Base-by-base conservation (phyloP, 106 monocot genomes). In the Vanilla planifolia region DNA sequence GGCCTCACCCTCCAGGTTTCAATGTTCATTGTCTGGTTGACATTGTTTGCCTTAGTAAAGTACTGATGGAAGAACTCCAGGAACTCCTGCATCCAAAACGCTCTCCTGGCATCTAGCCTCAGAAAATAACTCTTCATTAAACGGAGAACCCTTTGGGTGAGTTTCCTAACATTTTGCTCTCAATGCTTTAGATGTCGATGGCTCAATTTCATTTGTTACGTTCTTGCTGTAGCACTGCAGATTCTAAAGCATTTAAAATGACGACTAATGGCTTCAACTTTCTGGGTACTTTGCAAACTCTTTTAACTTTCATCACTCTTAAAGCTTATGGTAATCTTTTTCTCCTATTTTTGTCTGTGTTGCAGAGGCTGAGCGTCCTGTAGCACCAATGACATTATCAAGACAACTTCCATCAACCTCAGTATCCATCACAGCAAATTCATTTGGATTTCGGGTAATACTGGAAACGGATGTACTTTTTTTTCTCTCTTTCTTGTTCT, bases 61-160 rank as follows among this genome's bases (percentile, higher is more conserved):
- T 42, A 48, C 24, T 64, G 36, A 35, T 68, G 15, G 20, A 51
- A 46, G 9, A 39, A 20, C 43, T 65, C 7, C 29, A 75, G 73
- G 78, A 36, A 74, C 63, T 34, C 60, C 64, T 71, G 66, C 83
- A 64, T 75, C 77, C 41, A 88, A 83, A 67, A 83, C 83, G 22
- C 89, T 94, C 71, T 85, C 70, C 3, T 94, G 93, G 85, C 85
- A 83, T 80, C 73, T 94, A 23, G 61, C 82, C 22, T 60, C 89
- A 9, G 93, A 94, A 63, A 70, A 63, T 29, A 73, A 51, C 33
- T 57, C 85, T 28, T 32, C 52, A 20, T 55, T 75, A 52, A 77
- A 62, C 69, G 70, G 72, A 66, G 25, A 71, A 59, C 14, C 72
- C 4, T 48, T 26, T 28, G 28, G 60, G 93, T 58, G 77, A 75